Evolutionary conservation across 306 rosid species (phyloP).

Genomic region (Castanea sativa): DNA sequence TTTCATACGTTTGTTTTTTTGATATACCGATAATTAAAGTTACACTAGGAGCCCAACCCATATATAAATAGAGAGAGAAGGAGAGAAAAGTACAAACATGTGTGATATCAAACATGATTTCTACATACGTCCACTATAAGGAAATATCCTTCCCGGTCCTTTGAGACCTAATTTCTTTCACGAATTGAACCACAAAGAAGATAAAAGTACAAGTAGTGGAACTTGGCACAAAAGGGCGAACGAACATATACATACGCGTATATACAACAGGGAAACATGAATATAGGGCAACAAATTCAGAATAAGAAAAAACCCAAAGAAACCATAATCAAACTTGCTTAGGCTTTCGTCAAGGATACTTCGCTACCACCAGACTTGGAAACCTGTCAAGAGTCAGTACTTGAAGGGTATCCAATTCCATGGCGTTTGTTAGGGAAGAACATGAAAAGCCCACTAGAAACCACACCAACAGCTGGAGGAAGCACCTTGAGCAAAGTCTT

Average conservation of each 20-base stretch:
- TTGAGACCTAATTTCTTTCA: too few species aligned
- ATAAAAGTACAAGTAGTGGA: too few species aligned
- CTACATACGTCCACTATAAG: too few species aligned
- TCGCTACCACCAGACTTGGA: background rate
- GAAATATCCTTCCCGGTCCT: too few species aligned
- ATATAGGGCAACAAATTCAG: background rate
- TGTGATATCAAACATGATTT: too few species aligned
- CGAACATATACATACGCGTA: too few species aligned
- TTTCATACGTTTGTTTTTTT: background rate
- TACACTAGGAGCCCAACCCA: too few species aligned
- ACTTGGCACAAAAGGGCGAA: too few species aligned
- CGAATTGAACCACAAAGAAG: too few species aligned
- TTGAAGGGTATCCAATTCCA: conserved; percentile 71
- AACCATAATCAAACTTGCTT: background rate
- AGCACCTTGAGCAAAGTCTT: conserved; percentile 48
- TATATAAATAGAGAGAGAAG: too few species aligned
- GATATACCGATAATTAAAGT: background rate
- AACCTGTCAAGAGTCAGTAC: conserved; percentile 15
- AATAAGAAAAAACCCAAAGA: background rate
- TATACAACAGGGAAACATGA: background rate
- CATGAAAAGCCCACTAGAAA: conserved; percentile 50
- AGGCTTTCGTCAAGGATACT: background rate
- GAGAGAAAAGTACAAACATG: too few species aligned
- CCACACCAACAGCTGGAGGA: conserved; percentile 58
- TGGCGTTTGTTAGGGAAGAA: conserved; percentile 65